Evolutionary conservation across 2,329 filamentous ascomycete species (phyloP).

Genomic region (Ascochyta fabae): DNA sequence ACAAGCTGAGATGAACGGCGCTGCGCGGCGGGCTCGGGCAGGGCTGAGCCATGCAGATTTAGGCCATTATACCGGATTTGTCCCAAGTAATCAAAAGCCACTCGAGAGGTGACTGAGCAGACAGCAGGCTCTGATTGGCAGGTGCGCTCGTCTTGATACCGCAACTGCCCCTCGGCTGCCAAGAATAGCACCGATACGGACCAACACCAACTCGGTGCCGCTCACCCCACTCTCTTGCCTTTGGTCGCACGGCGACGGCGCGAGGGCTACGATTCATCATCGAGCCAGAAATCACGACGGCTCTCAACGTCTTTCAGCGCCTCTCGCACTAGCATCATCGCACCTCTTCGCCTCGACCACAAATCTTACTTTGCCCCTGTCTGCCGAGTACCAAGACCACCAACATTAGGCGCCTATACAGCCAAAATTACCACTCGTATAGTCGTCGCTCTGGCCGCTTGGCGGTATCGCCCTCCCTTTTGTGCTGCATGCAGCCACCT

Average conservation of each 20-base stretch:
- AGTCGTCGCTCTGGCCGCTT: slow-evolving; percentile 5
- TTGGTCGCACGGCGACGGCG: slow-evolving; percentile 10
- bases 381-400: neutral
- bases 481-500: slow-evolving; percentile 1
- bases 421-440: slow-evolving; percentile 13
- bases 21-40: slow-evolving; percentile 5
- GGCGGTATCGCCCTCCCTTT: slow-evolving; percentile 11
- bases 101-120: slow-evolving; percentile 4
- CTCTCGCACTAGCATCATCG: neutral
- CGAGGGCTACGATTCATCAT: slow-evolving; percentile 4
- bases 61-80: slow-evolving; percentile 11
- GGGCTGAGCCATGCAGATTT: slow-evolving; percentile 11
- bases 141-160: neutral
- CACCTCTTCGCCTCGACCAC: neutral
- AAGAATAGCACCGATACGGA: slow-evolving; percentile 6
- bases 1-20: slow-evolving; percentile 12
- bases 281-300: neutral
- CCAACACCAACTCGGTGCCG: slow-evolving; percentile 2
- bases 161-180: neutral
- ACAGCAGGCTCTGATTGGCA: neutral
- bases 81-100: neutral
- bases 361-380: neutral
- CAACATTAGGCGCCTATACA: slow-evolving; percentile 3
- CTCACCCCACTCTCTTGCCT: too few relatives aligned
- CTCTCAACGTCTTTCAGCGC: neutral